Percentiles rank a stretch among this genome's conserved stretches.
Evolutionary conservation across 352 stramenopile genomes (phyloP).

Genomic region (Peronospora farinosa): DNA sequence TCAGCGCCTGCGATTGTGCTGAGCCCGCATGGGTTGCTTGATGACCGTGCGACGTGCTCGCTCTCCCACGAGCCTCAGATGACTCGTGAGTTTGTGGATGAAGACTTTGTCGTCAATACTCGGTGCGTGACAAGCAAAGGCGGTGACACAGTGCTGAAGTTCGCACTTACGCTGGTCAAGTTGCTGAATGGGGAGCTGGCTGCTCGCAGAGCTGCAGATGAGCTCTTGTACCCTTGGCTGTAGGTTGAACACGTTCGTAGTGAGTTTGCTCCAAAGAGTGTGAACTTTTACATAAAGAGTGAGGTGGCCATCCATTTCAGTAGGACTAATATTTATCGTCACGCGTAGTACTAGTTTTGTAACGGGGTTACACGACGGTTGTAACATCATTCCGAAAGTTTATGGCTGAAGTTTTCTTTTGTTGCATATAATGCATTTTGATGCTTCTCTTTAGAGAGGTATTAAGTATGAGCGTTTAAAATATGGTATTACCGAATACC

Average conservation of each 20-base stretch:
- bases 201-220: slow-evolving; percentile 32
- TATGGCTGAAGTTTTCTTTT: too few species aligned
- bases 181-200: slow-evolving; percentile 41
- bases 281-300: too few species aligned
- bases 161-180: slow-evolving; percentile 49
- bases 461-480: too few species aligned
- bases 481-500: too few species aligned
- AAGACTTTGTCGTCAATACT: slow-evolving; percentile 54
- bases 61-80: slow-evolving; percentile 36
- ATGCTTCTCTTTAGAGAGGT: too few species aligned
- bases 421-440: too few species aligned
- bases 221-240: slow-evolving; percentile 34
- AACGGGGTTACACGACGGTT: too few species aligned
- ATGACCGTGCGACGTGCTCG: slow-evolving; percentile 48
- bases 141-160: slow-evolving; percentile 39
- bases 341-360: too few species aligned
- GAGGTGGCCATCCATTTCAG: too few species aligned
- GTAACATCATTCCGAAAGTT: too few species aligned
- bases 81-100: slow-evolving; percentile 35
- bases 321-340: too few species aligned
- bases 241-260: background rate
- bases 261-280: too few species aligned
- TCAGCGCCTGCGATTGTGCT: slow-evolving; percentile 46
- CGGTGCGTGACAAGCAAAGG: slow-evolving; percentile 61
- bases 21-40: slow-evolving; percentile 37